phyloP scores from a whole-genome alignment of 1,284 basidiomycete genomes.

The Meira miltonrushii region DNA sequence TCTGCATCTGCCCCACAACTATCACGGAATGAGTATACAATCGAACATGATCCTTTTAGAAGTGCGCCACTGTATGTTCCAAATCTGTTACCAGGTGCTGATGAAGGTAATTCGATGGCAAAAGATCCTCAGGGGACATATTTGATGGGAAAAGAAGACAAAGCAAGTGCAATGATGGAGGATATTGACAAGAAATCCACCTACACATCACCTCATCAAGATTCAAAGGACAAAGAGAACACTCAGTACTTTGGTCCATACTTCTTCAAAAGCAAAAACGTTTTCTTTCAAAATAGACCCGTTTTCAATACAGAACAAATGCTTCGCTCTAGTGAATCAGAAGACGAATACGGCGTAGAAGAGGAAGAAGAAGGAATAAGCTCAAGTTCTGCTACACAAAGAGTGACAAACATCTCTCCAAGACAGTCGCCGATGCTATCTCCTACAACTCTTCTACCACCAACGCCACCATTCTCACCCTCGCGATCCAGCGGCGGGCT shows the following conservation, averaged over 20 bases:
- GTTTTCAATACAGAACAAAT: conserved; percentile 9
- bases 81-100: too few relatives aligned
- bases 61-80: too few relatives aligned
- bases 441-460: too few relatives aligned
- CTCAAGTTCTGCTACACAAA: neutral
- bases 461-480: neutral
- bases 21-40: too few relatives aligned
- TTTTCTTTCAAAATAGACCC: conserved; percentile 19
- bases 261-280: neutral
- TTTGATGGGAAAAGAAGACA: too few relatives aligned
- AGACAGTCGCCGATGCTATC: too few relatives aligned
- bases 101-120: too few relatives aligned
- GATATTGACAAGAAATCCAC: too few relatives aligned
- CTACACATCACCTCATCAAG: neutral
- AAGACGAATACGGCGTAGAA: conserved; percentile 29
- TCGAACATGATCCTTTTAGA: too few relatives aligned
- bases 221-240: neutral
- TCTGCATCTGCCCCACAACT: too few relatives aligned
- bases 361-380: neutral
- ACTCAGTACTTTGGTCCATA: neutral
- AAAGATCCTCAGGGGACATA: too few relatives aligned
- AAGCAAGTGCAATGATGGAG: too few relatives aligned
- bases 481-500: conserved; percentile 17
- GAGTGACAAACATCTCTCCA: neutral
- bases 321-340: conserved; percentile 19